Evolutionary conservation across 805 yeast species (phyloP).

Genomic region (Torulaspora gathmanii): DNA sequence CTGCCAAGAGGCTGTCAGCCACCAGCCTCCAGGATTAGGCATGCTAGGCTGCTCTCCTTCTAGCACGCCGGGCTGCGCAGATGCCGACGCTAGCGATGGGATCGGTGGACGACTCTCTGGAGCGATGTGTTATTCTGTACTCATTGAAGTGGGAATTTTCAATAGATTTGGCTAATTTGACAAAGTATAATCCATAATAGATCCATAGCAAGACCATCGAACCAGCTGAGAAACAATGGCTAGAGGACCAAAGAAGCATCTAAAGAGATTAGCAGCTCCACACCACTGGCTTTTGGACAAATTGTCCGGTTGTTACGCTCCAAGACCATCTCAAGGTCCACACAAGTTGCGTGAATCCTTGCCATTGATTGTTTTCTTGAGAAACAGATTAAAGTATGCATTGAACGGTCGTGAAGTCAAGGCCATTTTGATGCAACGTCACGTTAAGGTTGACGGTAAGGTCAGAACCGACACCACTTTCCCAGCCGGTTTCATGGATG

Average conservation of each 20-base stretch:
- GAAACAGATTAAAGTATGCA: constrained; percentile 99
- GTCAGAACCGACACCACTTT: constrained; percentile 97
- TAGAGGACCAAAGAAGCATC: constrained; percentile 95
- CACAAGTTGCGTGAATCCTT: constrained; percentile 98
- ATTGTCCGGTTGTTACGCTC: constrained; percentile 98
- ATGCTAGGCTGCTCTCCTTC: not conserved
- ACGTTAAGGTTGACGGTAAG: constrained; percentile 97
- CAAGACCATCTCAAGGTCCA: constrained; percentile 99
- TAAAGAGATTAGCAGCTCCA: constrained; percentile 99
- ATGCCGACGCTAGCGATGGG: too few relatives aligned
- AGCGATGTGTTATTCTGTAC: not conserved
- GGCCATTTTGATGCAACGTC: constrained; percentile 97
- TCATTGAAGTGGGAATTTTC: constrained; percentile 3
- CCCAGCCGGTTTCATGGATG: constrained; percentile 99
- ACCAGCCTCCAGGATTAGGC: not conserved
- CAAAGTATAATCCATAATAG: not conserved
- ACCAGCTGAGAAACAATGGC: constrained; percentile 49
- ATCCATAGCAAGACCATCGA: constrained; percentile 12
- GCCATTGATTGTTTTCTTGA: constrained; percentile 92
- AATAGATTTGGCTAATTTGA: not conserved
- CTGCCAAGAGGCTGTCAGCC: too few relatives aligned
- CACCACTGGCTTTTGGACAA: constrained; percentile 99
- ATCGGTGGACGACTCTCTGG: too few relatives aligned
- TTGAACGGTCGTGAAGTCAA: constrained; percentile 98
- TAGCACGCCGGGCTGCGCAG: not conserved